phyloP scores from a whole-genome alignment of 768 basidiomycete species.

The Pleurotus sapidus region DNA sequence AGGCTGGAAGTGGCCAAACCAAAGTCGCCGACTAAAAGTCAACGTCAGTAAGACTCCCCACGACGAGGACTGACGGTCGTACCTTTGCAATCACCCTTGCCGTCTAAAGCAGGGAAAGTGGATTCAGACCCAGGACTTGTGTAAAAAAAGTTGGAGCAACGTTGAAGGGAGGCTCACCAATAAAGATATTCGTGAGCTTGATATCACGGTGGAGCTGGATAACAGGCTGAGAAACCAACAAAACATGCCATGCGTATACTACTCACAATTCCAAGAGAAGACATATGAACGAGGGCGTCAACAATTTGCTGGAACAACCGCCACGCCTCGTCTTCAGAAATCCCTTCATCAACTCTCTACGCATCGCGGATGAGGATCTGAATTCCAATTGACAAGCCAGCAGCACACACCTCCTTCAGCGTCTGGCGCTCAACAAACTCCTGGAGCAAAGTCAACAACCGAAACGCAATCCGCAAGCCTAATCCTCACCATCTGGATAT shows the following conservation, averaged over 20 bases:
- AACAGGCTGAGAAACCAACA: neutral
- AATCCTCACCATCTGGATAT: conserved; percentile 87
- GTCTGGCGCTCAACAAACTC: conserved; percentile 93
- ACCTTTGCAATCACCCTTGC: conserved; percentile 83
- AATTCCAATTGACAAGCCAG: neutral
- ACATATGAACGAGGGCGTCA: conserved; percentile 89
- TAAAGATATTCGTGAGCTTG: conserved; percentile 92
- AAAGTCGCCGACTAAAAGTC: conserved; percentile 78
- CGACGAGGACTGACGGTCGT: neutral
- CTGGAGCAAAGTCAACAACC: conserved; percentile 31
- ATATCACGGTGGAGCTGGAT: conserved; percentile 77
- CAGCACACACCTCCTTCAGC: conserved; percentile 63
- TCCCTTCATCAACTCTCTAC: conserved; percentile 73
- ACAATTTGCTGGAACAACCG: conserved; percentile 85
- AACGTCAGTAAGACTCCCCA: conserved; percentile 1
- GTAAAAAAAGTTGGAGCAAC: no score
- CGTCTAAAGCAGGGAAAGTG: conserved; percentile 45
- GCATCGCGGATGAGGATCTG: no score
- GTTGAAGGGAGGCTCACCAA: conserved; percentile 49
- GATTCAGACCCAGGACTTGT: neutral
- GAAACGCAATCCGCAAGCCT: neutral
- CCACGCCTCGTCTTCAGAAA: conserved; percentile 88
- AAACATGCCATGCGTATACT: neutral
- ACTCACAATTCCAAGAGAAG: conserved; percentile 79
- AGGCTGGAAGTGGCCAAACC: conserved; percentile 85